phyloP scores from a whole-genome alignment of 441 rosid genomes.

The Theobroma grandiflorum region DNA sequence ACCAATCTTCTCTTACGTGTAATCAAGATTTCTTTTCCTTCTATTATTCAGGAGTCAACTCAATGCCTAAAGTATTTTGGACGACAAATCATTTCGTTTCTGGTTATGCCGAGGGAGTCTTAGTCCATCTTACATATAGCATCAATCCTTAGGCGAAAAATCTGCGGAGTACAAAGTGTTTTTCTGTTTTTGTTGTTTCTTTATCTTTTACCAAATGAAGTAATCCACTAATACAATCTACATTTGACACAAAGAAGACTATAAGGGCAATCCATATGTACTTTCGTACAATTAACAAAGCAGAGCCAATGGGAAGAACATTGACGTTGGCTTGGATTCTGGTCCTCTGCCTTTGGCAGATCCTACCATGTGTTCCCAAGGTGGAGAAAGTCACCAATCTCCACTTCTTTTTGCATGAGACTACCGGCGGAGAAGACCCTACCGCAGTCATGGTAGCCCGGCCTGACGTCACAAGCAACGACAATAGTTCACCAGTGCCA shows the following conservation, averaged over 20 bases:
- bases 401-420: slow-evolving; percentile 64
- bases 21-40: not conserved
- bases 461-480: slow-evolving; percentile 24
- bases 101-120: not conserved
- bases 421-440: slow-evolving; percentile 31
- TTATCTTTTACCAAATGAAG: too few relatives aligned
- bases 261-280: too few relatives aligned
- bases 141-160: too few relatives aligned
- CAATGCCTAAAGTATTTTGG: not conserved
- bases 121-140: too few relatives aligned
- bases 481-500: slow-evolving; percentile 25
- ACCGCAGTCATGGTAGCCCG: slow-evolving; percentile 45
- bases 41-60: not conserved
- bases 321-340: not conserved
- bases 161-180: too few relatives aligned
- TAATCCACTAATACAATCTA: too few relatives aligned
- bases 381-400: slow-evolving; percentile 43
- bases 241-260: too few relatives aligned
- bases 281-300: not conserved
- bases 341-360: slow-evolving; percentile 21
- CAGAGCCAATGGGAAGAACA: slow-evolving; percentile 23
- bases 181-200: too few relatives aligned
- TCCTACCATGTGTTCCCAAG: slow-evolving; percentile 16
- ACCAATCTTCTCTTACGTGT: not conserved
- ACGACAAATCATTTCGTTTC: not conserved